Base-by-base conservation (phyloP, 805 yeast species). In the Isabelozyma rhagii region DNA sequence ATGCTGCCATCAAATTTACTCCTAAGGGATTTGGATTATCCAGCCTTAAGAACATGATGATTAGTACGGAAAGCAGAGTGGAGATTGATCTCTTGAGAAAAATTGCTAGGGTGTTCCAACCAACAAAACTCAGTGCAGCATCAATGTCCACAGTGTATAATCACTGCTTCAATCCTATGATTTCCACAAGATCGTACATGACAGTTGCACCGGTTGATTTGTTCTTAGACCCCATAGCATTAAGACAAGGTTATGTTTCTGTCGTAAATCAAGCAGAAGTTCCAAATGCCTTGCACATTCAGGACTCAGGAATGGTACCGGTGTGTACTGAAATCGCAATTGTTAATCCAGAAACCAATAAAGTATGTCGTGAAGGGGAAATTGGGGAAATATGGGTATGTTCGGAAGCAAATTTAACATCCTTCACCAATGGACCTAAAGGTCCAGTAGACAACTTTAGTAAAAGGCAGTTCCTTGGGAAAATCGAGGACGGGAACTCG, bases 311-410 rank as follows among this genome's bases (percentile, higher is more conserved):
- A 10, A 87, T 93, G 77, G 97, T 92, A 0, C 96, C 97, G 0
- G 92, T 91, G 8, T 89, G 96, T 62, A 89, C 98, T 0, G 96
- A 92, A 61, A 82, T 94, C 34, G 94, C 96, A 1, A 87, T 94
- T 51, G 97, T 94, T 3, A 94, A 94, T 56, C 99, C 99, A 1
- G 97, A 94, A 62, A 93, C 97, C 0, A 67, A 79, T 43, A 72
- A 75, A 47, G 72, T 91, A 10, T 93, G 99, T 62, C 82, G 80
- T 50, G 85, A 84, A 46, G 97, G 98, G 7, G 99, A 94, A 66
- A 84, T 82, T 65, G 99, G 99, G 34, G 99, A 94, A 68, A 90
- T 94, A 39, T 94, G 98, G 98, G 96, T 93, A 2, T 82, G 88
- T 54, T 87, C 96, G 0, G 96, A 90, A 55, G 96, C 93, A 0